Conservation (phyloP, 352 stramenopile genomes). For the Phytophthora constricta region DNA sequence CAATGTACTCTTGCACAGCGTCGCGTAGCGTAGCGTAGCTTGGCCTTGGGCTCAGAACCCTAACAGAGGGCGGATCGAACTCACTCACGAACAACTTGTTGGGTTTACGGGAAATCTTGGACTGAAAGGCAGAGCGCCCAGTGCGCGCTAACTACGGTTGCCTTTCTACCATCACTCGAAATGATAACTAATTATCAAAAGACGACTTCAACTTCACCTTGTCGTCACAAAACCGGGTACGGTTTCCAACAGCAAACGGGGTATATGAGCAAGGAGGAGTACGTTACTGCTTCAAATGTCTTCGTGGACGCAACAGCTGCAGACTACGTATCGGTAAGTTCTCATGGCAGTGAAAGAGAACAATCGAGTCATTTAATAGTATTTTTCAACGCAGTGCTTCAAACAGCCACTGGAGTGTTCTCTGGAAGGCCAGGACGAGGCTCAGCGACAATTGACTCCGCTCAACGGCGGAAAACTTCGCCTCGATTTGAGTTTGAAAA, state of each 20-base stretch:
- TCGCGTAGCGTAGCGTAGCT: too few species aligned
- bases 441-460: conserved; percentile 2
- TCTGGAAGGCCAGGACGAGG: conserved; percentile 2
- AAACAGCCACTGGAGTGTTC: conserved; percentile 18
- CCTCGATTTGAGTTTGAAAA: conserved; percentile 20
- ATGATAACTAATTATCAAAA: too few species aligned
- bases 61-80: not conserved
- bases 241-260: too few species aligned
- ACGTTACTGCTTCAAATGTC: conserved; percentile 21
- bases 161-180: too few species aligned
- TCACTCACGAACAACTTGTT: too few species aligned
- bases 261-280: conserved; percentile 23
- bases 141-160: too few species aligned
- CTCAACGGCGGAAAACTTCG: not conserved
- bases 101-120: too few species aligned
- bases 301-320: conserved; percentile 22
- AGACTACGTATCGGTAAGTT: conserved; percentile 28
- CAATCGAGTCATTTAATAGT: not conserved
- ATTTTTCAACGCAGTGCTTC: conserved; percentile 16
- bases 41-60: too few species aligned
- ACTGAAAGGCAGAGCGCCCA: too few species aligned
- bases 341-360: not conserved
- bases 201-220: too few species aligned
- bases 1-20: too few species aligned
- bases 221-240: too few species aligned